Evolutionary conservation across 768 basidiomycete species (phyloP).

Genomic region (Pholiota conissans): DNA sequence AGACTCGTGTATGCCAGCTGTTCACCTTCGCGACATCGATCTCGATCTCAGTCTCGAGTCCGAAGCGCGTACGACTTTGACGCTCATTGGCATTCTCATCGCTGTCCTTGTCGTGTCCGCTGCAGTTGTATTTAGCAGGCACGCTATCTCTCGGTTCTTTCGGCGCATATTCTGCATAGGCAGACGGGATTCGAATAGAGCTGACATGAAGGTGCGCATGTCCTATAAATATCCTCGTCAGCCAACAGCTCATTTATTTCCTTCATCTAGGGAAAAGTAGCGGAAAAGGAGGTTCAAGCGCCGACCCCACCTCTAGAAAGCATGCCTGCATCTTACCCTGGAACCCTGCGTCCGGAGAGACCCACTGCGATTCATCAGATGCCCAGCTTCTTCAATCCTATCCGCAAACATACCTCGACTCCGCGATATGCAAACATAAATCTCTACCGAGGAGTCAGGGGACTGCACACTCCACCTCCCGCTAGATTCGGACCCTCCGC

Average conservation of each 20-base stretch:
- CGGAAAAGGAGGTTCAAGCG: neutral
- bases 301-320: neutral
- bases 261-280: neutral
- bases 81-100: slow-evolving; percentile 19
- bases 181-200: slow-evolving; percentile 4
- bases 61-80: slow-evolving; percentile 18
- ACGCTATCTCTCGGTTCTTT: slow-evolving; percentile 6
- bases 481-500: neutral
- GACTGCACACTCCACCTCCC: slow-evolving; percentile 5
- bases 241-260: neutral
- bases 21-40: slow-evolving; percentile 16
- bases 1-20: slow-evolving; percentile 15
- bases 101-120: slow-evolving; percentile 15
- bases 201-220: neutral
- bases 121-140: slow-evolving; percentile 13
- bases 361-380: neutral
- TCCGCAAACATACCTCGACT: slow-evolving; percentile 16
- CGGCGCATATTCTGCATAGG: neutral
- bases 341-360: neutral
- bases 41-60: slow-evolving; percentile 24
- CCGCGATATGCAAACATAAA: slow-evolving; percentile 11
- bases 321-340: neutral
- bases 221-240: neutral
- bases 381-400: slow-evolving; percentile 10
- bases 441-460: slow-evolving; percentile 3